phyloP scores from a whole-genome alignment of 306 rosid genomes.

The Prunus mira region DNA sequence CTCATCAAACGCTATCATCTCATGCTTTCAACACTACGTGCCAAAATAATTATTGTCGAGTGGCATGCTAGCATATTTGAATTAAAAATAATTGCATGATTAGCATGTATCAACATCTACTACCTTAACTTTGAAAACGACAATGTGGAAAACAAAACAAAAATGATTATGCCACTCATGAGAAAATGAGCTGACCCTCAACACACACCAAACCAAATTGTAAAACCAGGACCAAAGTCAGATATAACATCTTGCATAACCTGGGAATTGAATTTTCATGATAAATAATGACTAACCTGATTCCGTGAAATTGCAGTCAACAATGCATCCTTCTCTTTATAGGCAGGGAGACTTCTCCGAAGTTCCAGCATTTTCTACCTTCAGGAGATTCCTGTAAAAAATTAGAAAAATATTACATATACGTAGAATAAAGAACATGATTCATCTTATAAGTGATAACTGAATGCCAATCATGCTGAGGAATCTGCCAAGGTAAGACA shows the following conservation, averaged over 20 bases:
- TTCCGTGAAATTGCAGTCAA: slow-evolving; percentile 60
- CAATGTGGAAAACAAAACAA: not conserved
- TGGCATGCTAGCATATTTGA: not conserved
- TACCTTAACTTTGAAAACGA: not conserved
- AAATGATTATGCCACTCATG: not conserved
- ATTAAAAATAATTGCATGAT: not conserved
- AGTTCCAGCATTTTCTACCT: slow-evolving; percentile 78
- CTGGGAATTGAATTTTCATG: not conserved
- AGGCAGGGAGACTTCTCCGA: slow-evolving; percentile 82
- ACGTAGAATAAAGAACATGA: not conserved
- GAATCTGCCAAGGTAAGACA: slow-evolving; percentile 9
- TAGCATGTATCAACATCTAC: not conserved
- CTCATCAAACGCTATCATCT: not conserved
- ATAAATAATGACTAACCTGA: slow-evolving; percentile 52
- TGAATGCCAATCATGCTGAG: not conserved
- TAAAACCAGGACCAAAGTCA: not conserved
- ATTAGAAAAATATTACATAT: not conserved
- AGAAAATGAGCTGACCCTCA: not conserved
- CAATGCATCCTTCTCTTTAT: slow-evolving; percentile 74
- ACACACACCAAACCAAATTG: not conserved
- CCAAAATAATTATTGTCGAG: not conserved
- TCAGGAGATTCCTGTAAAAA: slow-evolving; percentile 60
- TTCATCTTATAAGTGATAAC: not conserved
- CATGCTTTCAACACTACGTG: not conserved
- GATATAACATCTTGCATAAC: not conserved